Base-by-base conservation (phyloP, 2,329 filamentous ascomycete genomes). In the Epichloe gansuensis region DNA sequence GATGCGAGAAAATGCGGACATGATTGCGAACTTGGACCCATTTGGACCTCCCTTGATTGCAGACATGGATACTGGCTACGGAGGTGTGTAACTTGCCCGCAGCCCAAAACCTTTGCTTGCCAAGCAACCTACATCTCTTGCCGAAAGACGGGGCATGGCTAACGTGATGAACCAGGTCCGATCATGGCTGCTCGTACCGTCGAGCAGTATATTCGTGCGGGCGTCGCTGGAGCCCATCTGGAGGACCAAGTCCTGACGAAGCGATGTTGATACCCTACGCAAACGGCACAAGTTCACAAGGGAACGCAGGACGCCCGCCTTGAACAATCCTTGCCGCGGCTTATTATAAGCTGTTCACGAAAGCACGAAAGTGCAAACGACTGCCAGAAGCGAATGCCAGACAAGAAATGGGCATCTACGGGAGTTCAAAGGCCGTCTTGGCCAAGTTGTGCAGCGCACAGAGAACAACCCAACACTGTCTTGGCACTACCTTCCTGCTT, bases 181-280 rank as follows among this genome's bases (percentile, higher is more conserved):
- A 65, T 75, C 23, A 75, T 73, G 68, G 73, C 80, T 45, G 71
- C 74, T 4, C 71, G 76, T 31, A 76, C 77, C 9, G 72, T 78
- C 13, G 64, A 70, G 35, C 64, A 71, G 44, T 81, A 81, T 63
- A 72, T 74, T 47, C 68, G 71, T 23, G 69, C 74, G 11, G 78
- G 78, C 17, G 75, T 84, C 9, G 79, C 80, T 3, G 80, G 71
- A 0, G 67, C 81, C 27, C 79, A 83, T 58, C 73, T 83, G 52
- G 80, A 83, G 63, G 79, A 82, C 64, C 80, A 84, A 65, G 73
- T 83, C n/a, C 66, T 74, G 23, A 77, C 73, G 47, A 85, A 85
- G 67, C 76, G 81, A 23, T 85, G 27, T 31, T 31, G 27, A 31
- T 31, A 9, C 27, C 8, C 27, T 3, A 31, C 3, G 8, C 27